Evolutionary conservation across 495 filamentous ascomycete genomes (phyloP), one percentile per base, ranked within the genome.

Genomic region (Hypoxylon trugodes): DNA sequence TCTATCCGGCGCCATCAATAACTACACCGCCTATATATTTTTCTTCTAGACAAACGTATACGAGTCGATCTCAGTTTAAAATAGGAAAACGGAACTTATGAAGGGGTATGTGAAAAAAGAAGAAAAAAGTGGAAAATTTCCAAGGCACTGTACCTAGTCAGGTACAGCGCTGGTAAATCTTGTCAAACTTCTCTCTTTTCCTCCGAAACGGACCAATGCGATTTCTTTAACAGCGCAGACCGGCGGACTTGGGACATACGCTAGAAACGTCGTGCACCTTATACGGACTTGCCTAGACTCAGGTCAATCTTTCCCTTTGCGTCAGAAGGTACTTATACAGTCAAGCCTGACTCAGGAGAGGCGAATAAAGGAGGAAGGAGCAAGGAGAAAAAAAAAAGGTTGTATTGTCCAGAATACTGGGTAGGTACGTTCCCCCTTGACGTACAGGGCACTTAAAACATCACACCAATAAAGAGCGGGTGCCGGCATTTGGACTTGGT

Each of bases 311-410:
- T 47, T 54, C 28, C 47, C 22, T 58, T 64, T 58, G 45, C 15
- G 37, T 57, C 38, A 8, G n/a, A n/a, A n/a, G n/a, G 40, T 52
- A 10, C 35, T 4, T 41, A 33, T 21, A 40, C 12, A 33, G 25
- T 59, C 7, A 18, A 25, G 36, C 42, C 62, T 66, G 55, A 66
- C 49, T 66, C 56, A 54, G 51, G 43, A 35, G 56, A 54, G 62
- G 56, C 50, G 25, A 61, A 66, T 38, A 50, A 62, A 56, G 57
- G 30, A 46, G 38, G 45, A 46, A 35, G 18, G 28, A 46, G 57
- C 19, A 45, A 22, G 13, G 6, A 26, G 25, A 22, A 12, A 30
- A 32, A 52, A 19, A 47, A 58, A 58, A 26, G 32, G 47, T 58
- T 13, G 19, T 22, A 28, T n/a, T 6, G 42, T 38, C 16, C 43